Conservation (phyloP, 768 basidiomycete species). For the Trametopsis cervina region DNA sequence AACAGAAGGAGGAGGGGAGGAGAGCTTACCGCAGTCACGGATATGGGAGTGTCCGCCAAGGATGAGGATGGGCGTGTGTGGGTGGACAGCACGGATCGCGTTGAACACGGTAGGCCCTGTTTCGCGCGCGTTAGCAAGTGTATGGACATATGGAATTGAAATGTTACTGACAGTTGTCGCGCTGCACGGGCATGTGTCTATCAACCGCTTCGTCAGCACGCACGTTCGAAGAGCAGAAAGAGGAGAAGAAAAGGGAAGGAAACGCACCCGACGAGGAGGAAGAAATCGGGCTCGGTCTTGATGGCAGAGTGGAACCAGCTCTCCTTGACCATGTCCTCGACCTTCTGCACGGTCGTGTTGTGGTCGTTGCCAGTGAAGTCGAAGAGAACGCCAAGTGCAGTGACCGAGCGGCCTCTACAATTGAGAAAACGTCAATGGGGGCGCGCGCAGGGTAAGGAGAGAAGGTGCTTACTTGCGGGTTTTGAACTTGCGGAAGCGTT, state of each 20-base stretch:
- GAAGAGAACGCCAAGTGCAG: conserved; percentile 73
- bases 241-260: too few relatives aligned
- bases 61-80: conserved; percentile 72
- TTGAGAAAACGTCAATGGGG: conserved; percentile 1
- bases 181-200: conserved; percentile 79
- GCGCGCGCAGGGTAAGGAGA: not conserved
- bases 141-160: not conserved
- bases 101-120: conserved; percentile 68
- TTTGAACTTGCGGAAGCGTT: conserved; percentile 63
- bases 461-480: conserved; percentile 66
- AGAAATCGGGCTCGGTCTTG: conserved; percentile 74
- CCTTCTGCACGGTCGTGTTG: conserved; percentile 71
- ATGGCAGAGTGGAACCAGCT: conserved; percentile 78
- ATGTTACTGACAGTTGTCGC: conserved; percentile 51
- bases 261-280: conserved; percentile 63
- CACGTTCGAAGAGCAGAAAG: not conserved
- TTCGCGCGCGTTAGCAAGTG: not conserved
- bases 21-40: conserved; percentile 69
- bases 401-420: conserved; percentile 59
- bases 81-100: conserved; percentile 67
- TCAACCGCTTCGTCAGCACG: not conserved
- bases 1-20: too few relatives aligned
- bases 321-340: conserved; percentile 73
- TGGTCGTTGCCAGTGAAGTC: conserved; percentile 66
- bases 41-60: conserved; percentile 82